Percentiles rank a stretch among this genome's conserved stretches.
phyloP scores from a whole-genome alignment of 352 stramenopile genomes.

The Paralagenidium karlingii region DNA sequence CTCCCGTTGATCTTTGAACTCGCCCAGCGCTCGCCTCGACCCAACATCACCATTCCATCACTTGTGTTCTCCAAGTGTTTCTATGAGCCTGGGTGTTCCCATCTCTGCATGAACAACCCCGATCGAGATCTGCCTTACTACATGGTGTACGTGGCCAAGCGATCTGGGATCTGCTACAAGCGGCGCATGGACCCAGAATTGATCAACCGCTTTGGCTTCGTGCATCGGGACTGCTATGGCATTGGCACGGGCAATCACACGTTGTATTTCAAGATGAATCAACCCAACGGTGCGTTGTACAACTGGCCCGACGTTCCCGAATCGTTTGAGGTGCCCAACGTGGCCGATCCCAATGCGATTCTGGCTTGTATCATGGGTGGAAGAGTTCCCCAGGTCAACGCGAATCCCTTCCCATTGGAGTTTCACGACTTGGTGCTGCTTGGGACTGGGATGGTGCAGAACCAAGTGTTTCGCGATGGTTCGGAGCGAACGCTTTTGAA shows the following conservation, averaged over 20 bases:
- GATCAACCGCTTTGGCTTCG: slow-evolving; percentile 2
- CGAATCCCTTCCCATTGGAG: too few species aligned
- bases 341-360: slow-evolving; percentile 1
- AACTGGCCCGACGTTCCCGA: background rate
- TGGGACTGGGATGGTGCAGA: slow-evolving; percentile 3
- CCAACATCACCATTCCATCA: background rate
- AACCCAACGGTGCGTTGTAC: background rate
- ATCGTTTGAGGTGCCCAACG: slow-evolving; percentile 1
- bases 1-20: background rate
- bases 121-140: background rate
- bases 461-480: background rate
- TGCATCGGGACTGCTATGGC: slow-evolving; percentile 1
- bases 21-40: background rate
- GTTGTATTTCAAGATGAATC: slow-evolving; percentile 2
- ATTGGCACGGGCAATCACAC: slow-evolving; percentile 2
- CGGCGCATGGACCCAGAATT: too few species aligned
- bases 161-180: slow-evolving; percentile 1
- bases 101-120: slow-evolving; percentile 1
- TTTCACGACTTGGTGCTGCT: too few species aligned
- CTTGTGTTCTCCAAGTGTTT: slow-evolving; percentile 2
- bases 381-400: background rate
- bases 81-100: slow-evolving; percentile 1
- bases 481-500: slow-evolving; percentile 2
- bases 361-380: slow-evolving; percentile 5
- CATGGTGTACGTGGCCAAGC: background rate